These are phyloP conservation scores for Ruellia speciosa DNA, from an alignment of 305 asterid genomes.

Conservation along the genomic window DNA sequence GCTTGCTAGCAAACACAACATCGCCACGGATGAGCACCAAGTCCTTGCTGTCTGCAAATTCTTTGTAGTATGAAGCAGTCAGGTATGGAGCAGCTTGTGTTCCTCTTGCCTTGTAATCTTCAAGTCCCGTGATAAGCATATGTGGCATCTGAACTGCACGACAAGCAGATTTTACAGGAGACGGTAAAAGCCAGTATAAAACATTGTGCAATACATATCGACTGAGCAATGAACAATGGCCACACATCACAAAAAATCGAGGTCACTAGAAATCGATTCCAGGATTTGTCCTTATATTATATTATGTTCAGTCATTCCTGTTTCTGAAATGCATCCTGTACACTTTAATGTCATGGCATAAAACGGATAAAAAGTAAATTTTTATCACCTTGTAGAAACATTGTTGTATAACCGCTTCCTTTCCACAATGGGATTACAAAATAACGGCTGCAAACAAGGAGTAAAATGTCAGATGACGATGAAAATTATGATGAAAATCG, in stretches of 20 bases:
- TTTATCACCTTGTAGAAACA: slow-evolving; percentile 65
- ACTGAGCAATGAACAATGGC: not conserved
- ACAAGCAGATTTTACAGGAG: slow-evolving; percentile 8
- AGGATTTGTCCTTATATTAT: not conserved
- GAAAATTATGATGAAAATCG: slow-evolving; percentile 13
- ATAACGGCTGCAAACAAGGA: slow-evolving; percentile 52
- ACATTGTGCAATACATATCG: not conserved
- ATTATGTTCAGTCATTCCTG: too few relatives aligned
- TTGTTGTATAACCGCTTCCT: slow-evolving; percentile 82
- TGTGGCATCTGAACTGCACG: slow-evolving; percentile 80
- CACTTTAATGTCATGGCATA: slow-evolving; percentile 6
- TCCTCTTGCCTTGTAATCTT: slow-evolving; percentile 90
- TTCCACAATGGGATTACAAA: slow-evolving; percentile 88
- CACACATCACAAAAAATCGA: too few relatives aligned
- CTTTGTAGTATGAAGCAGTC: slow-evolving; percentile 64
- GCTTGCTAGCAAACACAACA: slow-evolving; percentile 78
- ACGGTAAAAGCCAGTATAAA: not conserved
- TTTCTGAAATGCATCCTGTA: not conserved
- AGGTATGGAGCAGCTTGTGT: slow-evolving; percentile 91
- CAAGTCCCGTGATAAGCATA: slow-evolving; percentile 85
- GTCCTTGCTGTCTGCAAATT: slow-evolving; percentile 78
- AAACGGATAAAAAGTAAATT: slow-evolving; percentile 5
- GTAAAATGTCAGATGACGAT: slow-evolving; percentile 18
- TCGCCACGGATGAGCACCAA: slow-evolving; percentile 84
- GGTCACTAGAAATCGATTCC: not conserved